phyloP scores from a whole-genome alignment of 257 asterid species.

The Scutellaria barbata region DNA sequence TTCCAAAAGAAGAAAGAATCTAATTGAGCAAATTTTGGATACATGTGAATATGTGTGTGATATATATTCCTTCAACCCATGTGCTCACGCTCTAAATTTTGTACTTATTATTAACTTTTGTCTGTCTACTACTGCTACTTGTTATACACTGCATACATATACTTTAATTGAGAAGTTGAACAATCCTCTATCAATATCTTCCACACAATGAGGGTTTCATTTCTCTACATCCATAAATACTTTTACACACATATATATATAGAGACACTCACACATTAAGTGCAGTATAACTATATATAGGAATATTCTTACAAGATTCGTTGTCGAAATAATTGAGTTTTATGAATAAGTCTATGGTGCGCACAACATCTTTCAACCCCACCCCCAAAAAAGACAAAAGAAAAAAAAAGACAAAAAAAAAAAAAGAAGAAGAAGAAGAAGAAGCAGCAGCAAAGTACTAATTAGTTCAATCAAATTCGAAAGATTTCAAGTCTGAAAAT shows the following conservation, averaged over 20 bases:
- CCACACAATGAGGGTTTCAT: constrained; percentile 33
- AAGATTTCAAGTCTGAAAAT: too few species aligned
- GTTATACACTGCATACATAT: too few species aligned
- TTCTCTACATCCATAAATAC: too few species aligned
- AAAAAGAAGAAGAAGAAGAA: too few species aligned
- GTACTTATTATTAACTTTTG: neutral
- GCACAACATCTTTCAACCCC: neutral
- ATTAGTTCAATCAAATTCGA: too few species aligned
- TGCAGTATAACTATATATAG: too few species aligned
- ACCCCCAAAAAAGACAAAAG: neutral
- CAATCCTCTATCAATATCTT: constrained; percentile 26
- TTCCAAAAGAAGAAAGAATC: constrained; percentile 44
- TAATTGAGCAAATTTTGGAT: constrained; percentile 1
- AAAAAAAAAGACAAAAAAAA: too few species aligned
- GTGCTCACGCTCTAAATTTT: constrained; percentile 12
- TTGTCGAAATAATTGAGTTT: neutral
- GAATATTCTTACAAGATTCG: constrained; percentile 24
- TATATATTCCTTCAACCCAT: constrained; percentile 38
- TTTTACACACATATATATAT: too few species aligned
- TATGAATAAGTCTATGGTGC: constrained; percentile 13
- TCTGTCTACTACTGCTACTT: too few species aligned
- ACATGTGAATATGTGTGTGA: constrained; percentile 22
- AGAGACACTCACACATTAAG: too few species aligned
- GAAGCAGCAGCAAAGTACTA: too few species aligned
- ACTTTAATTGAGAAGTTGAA: constrained; percentile 4